Percentiles rank a stretch among this genome's conserved stretches.
Evolutionary conservation across 1,139 yeast genomes (phyloP).

Genomic region (Kurtzmaniella quercitrusa): DNA sequence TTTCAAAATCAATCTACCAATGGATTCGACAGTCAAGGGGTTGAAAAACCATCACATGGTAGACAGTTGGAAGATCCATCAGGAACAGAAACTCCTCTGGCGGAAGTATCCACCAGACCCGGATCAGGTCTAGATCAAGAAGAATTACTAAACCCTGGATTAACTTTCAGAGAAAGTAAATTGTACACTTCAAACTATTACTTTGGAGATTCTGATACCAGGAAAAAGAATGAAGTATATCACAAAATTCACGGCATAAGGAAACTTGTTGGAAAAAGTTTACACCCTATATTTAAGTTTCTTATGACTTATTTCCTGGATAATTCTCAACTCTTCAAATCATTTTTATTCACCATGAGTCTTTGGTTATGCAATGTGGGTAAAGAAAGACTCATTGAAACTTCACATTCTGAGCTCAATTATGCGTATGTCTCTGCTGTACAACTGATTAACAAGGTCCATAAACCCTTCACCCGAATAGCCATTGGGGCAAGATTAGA

Average conservation of each 20-base stretch:
- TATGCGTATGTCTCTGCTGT: slow-evolving; percentile 31
- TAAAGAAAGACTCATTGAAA: slow-evolving; percentile 60
- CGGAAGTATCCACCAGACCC: slow-evolving; percentile 30
- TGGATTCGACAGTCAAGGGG: not conserved
- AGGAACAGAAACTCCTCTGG: slow-evolving; percentile 10
- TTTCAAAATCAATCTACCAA: not conserved
- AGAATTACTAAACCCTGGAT: slow-evolving; percentile 42
- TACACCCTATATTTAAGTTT: slow-evolving; percentile 57
- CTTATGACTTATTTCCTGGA: slow-evolving; percentile 53
- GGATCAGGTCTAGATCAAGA: slow-evolving; percentile 43
- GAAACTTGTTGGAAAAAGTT: slow-evolving; percentile 57
- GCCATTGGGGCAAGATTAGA: slow-evolving; percentile 75
- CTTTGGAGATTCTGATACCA: slow-evolving; percentile 49
- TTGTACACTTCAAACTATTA: slow-evolving; percentile 56
- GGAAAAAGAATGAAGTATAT: slow-evolving; percentile 52
- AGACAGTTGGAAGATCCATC: not conserved
- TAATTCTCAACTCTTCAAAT: slow-evolving; percentile 65
- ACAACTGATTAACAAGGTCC: slow-evolving; percentile 42
- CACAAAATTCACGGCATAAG: slow-evolving; percentile 60
- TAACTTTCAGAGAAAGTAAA: slow-evolving; percentile 57
- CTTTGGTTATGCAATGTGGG: slow-evolving; percentile 88
- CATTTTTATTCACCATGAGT: slow-evolving; percentile 61
- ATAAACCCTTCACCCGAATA: slow-evolving; percentile 76
- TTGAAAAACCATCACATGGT: slow-evolving; percentile 2
- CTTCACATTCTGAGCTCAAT: slow-evolving; percentile 42